Percentiles rank a stretch among this genome's conserved stretches.
phyloP scores from a whole-genome alignment of 768 basidiomycete genomes.

The Paxillus rubicundulus region DNA sequence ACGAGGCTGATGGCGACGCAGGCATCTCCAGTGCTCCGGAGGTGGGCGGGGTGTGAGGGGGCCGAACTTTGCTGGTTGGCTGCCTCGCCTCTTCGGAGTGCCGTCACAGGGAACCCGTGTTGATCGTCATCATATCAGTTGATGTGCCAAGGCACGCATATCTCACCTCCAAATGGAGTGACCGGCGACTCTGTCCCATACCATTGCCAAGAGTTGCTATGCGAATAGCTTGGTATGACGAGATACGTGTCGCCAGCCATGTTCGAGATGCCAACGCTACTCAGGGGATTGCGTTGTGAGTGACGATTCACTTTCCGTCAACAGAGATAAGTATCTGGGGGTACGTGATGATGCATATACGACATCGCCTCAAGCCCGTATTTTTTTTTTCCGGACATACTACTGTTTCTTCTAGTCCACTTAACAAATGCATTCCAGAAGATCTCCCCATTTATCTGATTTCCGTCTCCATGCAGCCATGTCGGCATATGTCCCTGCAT shows the following conservation, averaged over 20 bases:
- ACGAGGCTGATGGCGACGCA: background rate
- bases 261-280: background rate
- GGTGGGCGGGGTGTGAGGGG: background rate
- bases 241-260: background rate
- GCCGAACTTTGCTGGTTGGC: background rate
- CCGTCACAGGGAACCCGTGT: background rate
- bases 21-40: background rate
- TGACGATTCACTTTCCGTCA: background rate
- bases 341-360: background rate
- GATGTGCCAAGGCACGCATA: background rate
- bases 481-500: background rate
- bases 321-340: background rate
- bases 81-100: background rate
- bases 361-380: background rate
- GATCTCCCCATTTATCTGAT: background rate
- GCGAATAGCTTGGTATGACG: background rate
- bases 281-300: background rate
- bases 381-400: constrained; percentile 1
- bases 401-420: background rate
- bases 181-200: background rate
- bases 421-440: background rate
- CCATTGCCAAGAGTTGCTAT: background rate
- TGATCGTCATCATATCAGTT: background rate
- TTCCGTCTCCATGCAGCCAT: background rate
- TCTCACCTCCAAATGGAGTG: background rate